These are phyloP conservation scores for Tephrocybe sp. DNA, from an alignment of 768 basidiomycete genomes.

Conservation along the genomic window DNA sequence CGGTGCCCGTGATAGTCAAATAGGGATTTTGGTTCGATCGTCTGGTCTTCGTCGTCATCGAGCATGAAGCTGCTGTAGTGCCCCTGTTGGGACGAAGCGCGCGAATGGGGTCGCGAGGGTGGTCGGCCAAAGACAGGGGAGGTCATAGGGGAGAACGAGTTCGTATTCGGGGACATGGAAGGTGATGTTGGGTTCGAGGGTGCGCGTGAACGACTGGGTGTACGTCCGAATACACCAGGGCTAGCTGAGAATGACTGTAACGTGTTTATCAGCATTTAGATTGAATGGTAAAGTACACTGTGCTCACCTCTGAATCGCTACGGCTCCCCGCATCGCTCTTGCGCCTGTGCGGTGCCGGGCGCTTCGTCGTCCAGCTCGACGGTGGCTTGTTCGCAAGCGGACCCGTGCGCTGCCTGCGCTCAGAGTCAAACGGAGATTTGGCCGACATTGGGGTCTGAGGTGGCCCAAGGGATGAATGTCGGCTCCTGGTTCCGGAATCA, in stretches of 20 bases:
- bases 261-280: background rate
- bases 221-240: constrained; percentile 43
- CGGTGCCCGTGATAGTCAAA: constrained; percentile 36
- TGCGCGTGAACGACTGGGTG: constrained; percentile 53
- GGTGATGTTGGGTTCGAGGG: constrained; percentile 77
- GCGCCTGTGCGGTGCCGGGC: constrained; percentile 64
- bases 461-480: constrained; percentile 51
- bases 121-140: constrained; percentile 41
- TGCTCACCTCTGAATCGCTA: constrained; percentile 73
- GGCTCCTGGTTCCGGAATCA: constrained; percentile 48
- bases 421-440: constrained; percentile 67
- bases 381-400: constrained; percentile 62
- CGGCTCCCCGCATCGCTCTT: constrained; percentile 74
- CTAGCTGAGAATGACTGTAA: constrained; percentile 38
- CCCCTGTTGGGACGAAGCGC: constrained; percentile 49
- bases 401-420: constrained; percentile 68
- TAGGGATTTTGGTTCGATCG: constrained; percentile 25
- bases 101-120: constrained; percentile 65
- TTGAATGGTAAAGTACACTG: constrained; percentile 20
- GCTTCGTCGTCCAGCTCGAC: constrained; percentile 68
- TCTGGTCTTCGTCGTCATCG: constrained; percentile 38
- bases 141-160: constrained; percentile 32
- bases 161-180: constrained; percentile 22
- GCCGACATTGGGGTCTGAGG: constrained; percentile 58
- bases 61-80: constrained; percentile 22